phyloP scores from a whole-genome alignment of 805 yeast species.

The Candida andamanensis region DNA sequence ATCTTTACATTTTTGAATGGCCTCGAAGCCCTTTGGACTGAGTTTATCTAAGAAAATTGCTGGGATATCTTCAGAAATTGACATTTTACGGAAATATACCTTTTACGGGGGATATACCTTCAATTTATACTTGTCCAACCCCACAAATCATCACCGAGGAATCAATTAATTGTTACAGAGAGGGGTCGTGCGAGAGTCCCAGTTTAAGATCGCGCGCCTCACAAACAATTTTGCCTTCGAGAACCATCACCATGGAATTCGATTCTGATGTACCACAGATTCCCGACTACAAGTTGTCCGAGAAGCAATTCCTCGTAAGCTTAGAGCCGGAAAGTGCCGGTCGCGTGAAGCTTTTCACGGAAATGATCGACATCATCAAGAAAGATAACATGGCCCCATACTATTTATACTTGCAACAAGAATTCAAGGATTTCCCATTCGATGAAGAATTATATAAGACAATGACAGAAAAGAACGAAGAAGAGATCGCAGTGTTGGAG shows the following conservation, averaged over 20 bases:
- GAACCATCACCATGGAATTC: conserved; percentile 22
- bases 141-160: no score
- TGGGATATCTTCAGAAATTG: conserved; percentile 28
- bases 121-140: no score
- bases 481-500: conserved; percentile 49
- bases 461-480: conserved; percentile 50
- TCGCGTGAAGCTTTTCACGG: conserved; percentile 35
- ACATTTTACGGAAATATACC: no score
- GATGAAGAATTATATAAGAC: conserved; percentile 54
- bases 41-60: conserved; percentile 34
- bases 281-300: conserved; percentile 83
- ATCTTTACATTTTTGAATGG: conserved; percentile 36
- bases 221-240: not conserved
- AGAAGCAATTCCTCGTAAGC: conserved; percentile 63
- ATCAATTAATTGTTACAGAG: conserved; percentile 1
- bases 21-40: conserved; percentile 31
- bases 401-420: conserved; percentile 55
- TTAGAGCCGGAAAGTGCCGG: conserved; percentile 28
- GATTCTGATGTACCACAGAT: conserved; percentile 52
- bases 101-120: no score
- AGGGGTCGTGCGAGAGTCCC: not conserved
- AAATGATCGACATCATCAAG: conserved; percentile 51
- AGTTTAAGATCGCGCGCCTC: no score
- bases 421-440: conserved; percentile 42
- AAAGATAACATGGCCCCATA: conserved; percentile 74